Percentiles rank a stretch among this genome's conserved stretches.
These are phyloP conservation scores for Chlamydomonas incerta DNA, from an alignment of 139 green algal species.

Conservation along the genomic window DNA sequence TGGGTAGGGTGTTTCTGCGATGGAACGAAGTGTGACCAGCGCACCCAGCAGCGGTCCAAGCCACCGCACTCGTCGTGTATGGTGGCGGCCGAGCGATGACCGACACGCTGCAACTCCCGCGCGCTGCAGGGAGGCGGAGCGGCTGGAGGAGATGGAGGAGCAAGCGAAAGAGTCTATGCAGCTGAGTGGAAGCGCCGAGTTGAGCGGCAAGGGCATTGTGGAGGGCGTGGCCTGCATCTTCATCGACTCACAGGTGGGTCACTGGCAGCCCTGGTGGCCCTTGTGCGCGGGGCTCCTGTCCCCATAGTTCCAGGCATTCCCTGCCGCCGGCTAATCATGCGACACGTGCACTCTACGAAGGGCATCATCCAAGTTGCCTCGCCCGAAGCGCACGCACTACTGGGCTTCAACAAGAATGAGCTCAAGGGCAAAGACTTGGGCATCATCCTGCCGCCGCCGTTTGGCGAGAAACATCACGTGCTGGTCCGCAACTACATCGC, in stretches of 20 bases:
- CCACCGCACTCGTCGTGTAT: too few relatives aligned
- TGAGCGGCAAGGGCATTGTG: neutral
- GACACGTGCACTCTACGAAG: too few relatives aligned
- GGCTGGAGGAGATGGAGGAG: constrained; percentile 47
- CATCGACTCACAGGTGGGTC: constrained; percentile 40
- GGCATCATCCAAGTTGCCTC: constrained; percentile 7
- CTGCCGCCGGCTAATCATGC: too few relatives aligned
- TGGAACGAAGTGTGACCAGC: too few relatives aligned
- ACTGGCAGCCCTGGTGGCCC: too few relatives aligned
- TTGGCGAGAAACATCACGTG: constrained; percentile 45
- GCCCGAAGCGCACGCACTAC: constrained; percentile 18
- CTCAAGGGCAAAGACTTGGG: constrained; percentile 60
- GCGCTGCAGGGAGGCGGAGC: constrained; percentile 47
- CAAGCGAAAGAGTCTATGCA: neutral
- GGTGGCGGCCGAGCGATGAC: too few relatives aligned
- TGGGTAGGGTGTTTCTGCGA: too few relatives aligned
- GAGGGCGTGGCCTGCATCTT: constrained; percentile 28
- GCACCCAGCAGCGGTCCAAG: too few relatives aligned
- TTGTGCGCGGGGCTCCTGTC: too few relatives aligned
- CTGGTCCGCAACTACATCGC: constrained; percentile 56
- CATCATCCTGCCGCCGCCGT: constrained; percentile 58
- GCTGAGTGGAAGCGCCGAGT: neutral
- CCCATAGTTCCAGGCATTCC: too few relatives aligned
- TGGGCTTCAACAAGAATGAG: constrained; percentile 55
- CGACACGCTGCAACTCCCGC: too few relatives aligned